Evolutionary conservation across 2,329 filamentous ascomycete genomes (phyloP).

Genomic region (Fusarium solani-melongenae): DNA sequence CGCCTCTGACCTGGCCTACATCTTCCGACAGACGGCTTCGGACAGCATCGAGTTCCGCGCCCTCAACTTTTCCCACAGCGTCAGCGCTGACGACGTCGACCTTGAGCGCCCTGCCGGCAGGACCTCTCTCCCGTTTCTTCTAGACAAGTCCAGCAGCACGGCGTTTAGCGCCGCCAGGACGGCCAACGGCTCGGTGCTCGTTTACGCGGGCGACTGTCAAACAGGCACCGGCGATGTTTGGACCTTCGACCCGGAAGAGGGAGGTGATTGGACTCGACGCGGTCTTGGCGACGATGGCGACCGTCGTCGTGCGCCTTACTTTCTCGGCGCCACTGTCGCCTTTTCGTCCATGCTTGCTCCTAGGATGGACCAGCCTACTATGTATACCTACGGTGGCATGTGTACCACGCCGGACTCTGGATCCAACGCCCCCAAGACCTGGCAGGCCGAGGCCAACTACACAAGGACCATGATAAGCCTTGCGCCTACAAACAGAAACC

Average conservation of each 20-base stretch:
- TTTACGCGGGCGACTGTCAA: slow-evolving; percentile 80
- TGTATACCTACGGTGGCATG: slow-evolving; percentile 92
- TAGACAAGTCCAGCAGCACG: slow-evolving; percentile 56
- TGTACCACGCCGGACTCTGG: slow-evolving; percentile 67
- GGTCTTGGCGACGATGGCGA: slow-evolving; percentile 34
- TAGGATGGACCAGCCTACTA: slow-evolving; percentile 61
- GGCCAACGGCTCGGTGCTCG: slow-evolving; percentile 74
- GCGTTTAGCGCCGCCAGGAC: slow-evolving; percentile 77
- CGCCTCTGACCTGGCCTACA: slow-evolving; percentile 69
- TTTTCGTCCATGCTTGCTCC: slow-evolving; percentile 73
- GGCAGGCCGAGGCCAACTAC: slow-evolving; percentile 79
- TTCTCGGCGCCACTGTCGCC: slow-evolving; percentile 68
- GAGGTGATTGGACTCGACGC: slow-evolving; percentile 37
- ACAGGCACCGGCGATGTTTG: slow-evolving; percentile 69
- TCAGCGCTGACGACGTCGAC: slow-evolving; percentile 59
- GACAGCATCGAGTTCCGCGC: slow-evolving; percentile 66
- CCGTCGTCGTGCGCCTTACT: slow-evolving; percentile 54
- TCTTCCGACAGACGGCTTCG: slow-evolving; percentile 69
- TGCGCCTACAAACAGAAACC: slow-evolving; percentile 54
- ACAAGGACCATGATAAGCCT: slow-evolving; percentile 82
- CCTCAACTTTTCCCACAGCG: slow-evolving; percentile 70
- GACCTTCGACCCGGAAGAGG: slow-evolving; percentile 61
- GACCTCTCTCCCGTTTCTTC: slow-evolving; percentile 70
- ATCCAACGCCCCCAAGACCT: slow-evolving; percentile 56
- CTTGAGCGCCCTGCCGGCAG: slow-evolving; percentile 64